Percentiles rank a stretch among this genome's conserved stretches.
Evolutionary conservation across 768 basidiomycete genomes (phyloP).

Genomic region (Cystobasidium tubakii): DNA sequence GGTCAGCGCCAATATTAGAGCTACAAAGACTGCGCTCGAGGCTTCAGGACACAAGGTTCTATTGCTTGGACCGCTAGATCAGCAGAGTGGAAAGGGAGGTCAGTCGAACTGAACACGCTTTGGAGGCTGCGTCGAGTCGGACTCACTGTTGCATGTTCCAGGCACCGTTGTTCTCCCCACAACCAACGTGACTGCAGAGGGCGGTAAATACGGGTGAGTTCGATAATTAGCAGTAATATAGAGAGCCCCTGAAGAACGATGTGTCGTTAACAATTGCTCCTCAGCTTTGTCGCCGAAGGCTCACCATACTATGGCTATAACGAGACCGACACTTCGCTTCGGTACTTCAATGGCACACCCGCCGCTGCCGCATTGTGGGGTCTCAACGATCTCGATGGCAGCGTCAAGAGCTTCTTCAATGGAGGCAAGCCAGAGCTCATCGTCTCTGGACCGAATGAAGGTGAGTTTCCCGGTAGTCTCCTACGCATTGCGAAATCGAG

Average conservation of each 20-base stretch:
- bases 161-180: conserved; percentile 36
- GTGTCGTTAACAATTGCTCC: background rate
- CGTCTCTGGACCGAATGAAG: conserved; percentile 34
- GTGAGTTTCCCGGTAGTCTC: no score
- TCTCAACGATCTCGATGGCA: background rate
- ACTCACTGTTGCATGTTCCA: background rate
- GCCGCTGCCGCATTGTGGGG: conserved; percentile 30
- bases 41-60: conserved; percentile 32
- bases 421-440: conserved; percentile 31
- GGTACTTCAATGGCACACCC: conserved; percentile 36
- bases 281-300: conserved; percentile 5
- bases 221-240: background rate
- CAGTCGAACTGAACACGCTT: background rate
- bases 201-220: conserved; percentile 32
- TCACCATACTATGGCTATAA: conserved; percentile 28
- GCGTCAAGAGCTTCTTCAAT: conserved; percentile 1
- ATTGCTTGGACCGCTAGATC: conserved; percentile 30
- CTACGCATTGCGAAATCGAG: no score
- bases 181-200: conserved; percentile 30
- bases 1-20: conserved; percentile 35
- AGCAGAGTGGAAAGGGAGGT: conserved; percentile 27
- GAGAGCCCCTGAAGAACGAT: background rate
- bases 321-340: conserved; percentile 11
- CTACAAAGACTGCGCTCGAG: conserved; percentile 31
- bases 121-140: background rate